Base-by-base conservation (phyloP, 495 filamentous ascomycete species). In the Pyronema omphalodes region DNA sequence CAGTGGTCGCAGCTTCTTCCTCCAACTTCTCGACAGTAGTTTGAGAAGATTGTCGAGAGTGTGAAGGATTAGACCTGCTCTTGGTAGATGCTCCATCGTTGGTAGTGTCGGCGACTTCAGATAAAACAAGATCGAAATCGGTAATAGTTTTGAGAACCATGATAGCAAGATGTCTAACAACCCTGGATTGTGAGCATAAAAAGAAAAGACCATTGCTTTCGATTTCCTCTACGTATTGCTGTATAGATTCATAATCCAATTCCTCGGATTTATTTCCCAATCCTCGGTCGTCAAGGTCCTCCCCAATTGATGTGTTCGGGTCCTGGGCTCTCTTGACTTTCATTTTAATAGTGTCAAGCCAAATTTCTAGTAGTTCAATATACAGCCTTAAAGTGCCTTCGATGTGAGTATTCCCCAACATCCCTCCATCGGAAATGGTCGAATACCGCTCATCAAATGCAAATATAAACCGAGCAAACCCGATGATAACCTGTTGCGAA, bases 121-220 rank as follows among this genome's bases (percentile, higher is more conserved):
- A 81, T 15, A 99, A 73, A 6, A 87, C 89, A 1, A 75, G 81
- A 61, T 99, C 93, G 56, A 96, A 96, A 54, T 96, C 88, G 14
- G 84, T 91, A 57, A 99, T 86, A 29, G 95, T 73, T 4, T 86
- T 83, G 14, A 99, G 71, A 1, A 96, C 93, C 3, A 81, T 93
- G 41, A 99, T 84, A 1, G 91, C 93, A 64, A 89, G 89, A 40
- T 84, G 75, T 36, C 91, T 78, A 19, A 99, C 91, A 37, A 81
- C 76, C 54, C 85, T 75, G 8, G 91, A 95, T 57, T 95, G 93
- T 0, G 91, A 96, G 65, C 93, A 96, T 4, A 99, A 68, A 66
- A 99, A 96, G 72, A 99, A 96, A n/a, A 99, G 68, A 0, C 93
- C 91, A 65, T 95, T 89, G 14, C 89, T 88, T 64, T 99, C 91